A percentile compares a stretch with the other conserved stretches of the same genome.
Conservation (phyloP, 306 rosid genomes). For the Alnus rubra region DNA sequence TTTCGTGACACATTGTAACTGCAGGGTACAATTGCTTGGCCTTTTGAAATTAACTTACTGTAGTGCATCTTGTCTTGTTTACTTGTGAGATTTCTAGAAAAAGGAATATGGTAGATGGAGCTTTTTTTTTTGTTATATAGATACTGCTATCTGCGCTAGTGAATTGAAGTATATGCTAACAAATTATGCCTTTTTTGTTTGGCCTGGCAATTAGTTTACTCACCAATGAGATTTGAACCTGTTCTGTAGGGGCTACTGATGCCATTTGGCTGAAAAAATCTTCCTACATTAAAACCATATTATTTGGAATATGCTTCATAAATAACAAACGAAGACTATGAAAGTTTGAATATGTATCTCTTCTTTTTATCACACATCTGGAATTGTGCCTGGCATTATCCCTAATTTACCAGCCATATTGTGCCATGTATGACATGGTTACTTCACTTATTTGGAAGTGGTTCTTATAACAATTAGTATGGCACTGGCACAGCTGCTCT, state of each 20-base stretch:
- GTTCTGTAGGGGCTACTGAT: background rate
- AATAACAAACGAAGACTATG: background rate
- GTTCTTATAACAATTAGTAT: background rate
- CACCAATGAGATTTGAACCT: background rate
- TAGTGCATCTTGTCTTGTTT: background rate
- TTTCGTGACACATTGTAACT: background rate
- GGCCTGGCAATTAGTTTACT: background rate
- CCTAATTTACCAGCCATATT: background rate
- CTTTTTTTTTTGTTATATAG: background rate
- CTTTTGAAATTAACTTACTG: background rate
- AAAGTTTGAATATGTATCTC: background rate
- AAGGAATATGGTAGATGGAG: background rate
- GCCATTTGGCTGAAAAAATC: background rate
- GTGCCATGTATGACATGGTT: background rate
- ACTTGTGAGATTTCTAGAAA: background rate
- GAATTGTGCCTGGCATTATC: background rate
- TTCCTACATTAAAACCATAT: background rate
- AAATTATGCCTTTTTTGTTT: background rate
- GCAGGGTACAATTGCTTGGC: background rate
- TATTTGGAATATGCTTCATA: background rate
- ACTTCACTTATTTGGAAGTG: background rate
- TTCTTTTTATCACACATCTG: background rate
- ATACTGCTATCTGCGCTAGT: background rate
- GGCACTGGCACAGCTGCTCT: background rate
- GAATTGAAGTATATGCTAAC: background rate